A percentile compares a stretch with the other conserved stretches of the same genome.
These are phyloP conservation scores for Lasiosphaeria miniovina DNA, from an alignment of 495 filamentous ascomycete genomes.

Conservation along the genomic window DNA sequence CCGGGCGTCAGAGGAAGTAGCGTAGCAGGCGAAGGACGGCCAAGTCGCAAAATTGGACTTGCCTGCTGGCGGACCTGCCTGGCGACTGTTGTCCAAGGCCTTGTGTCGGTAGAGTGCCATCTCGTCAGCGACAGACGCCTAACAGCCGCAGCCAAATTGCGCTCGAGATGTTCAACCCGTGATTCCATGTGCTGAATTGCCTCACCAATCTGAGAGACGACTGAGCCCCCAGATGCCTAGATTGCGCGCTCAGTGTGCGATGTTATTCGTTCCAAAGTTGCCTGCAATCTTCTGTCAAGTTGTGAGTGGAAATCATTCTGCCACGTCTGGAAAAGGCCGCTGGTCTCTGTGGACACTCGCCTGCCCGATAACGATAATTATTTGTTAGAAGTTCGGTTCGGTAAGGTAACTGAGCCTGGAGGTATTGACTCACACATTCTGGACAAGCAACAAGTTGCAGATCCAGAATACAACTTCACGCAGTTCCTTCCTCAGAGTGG, in stretches of 20 bases:
- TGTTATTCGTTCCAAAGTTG: neutral
- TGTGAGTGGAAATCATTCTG: neutral
- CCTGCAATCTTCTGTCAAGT: neutral
- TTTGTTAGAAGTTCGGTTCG: too few relatives aligned
- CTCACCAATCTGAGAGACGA: neutral
- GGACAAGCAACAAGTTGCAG: neutral
- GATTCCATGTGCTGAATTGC: neutral
- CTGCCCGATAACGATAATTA: too few relatives aligned
- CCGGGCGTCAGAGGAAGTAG: neutral
- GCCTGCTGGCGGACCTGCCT: neutral
- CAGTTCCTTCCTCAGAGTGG: neutral
- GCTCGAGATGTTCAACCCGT: neutral
- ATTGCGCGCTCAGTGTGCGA: neutral
- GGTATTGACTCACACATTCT: slow-evolving; percentile 3
- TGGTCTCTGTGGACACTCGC: neutral
- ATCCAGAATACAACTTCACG: neutral
- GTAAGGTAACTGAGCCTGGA: too few relatives aligned
- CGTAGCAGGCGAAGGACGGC: too few relatives aligned
- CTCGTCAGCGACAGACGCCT: neutral
- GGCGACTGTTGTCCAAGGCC: neutral
- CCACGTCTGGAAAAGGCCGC: neutral
- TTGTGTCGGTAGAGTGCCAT: neutral
- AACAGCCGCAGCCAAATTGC: neutral
- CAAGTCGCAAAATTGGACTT: too few relatives aligned
- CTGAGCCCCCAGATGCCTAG: neutral